Evolutionary conservation across 306 rosid genomes (phyloP).

Genomic region (Argentina anserina): DNA sequence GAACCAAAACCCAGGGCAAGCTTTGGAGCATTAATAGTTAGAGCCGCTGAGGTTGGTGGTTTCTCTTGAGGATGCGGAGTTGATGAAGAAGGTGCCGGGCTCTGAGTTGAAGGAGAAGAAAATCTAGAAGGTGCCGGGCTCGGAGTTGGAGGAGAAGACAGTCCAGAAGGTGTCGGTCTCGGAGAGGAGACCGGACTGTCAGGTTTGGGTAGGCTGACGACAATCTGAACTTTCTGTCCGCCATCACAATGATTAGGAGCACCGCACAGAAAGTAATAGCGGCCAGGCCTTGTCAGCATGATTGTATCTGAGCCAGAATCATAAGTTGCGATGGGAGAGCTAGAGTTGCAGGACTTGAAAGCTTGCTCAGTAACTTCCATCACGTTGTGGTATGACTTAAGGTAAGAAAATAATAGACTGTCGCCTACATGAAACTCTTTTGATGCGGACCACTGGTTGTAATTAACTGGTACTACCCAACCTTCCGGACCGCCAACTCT

Average conservation of each 20-base stretch:
- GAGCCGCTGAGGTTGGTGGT: not conserved
- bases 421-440: not conserved
- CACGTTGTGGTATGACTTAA: not conserved
- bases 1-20: not conserved
- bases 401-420: not conserved
- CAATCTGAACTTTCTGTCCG: not conserved
- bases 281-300: not conserved
- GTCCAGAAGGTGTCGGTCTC: too few species aligned
- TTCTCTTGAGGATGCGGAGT: too few species aligned
- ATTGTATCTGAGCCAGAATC: not conserved
- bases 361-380: not conserved
- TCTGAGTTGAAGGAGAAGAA: too few species aligned
- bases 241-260: not conserved
- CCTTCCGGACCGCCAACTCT: not conserved
- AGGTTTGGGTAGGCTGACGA: not conserved
- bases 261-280: not conserved
- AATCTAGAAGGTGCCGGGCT: too few species aligned
- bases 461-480: not conserved
- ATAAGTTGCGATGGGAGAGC: not conserved
- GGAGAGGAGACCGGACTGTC: too few species aligned
- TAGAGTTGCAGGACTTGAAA: not conserved
- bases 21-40: not conserved
- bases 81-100: too few species aligned
- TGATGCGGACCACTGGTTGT: not conserved
- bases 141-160: not conserved